Evolutionary conservation across 768 basidiomycete species (phyloP), one percentile per base, ranked within the genome.

Genomic region (Auricularia heimuer): DNA sequence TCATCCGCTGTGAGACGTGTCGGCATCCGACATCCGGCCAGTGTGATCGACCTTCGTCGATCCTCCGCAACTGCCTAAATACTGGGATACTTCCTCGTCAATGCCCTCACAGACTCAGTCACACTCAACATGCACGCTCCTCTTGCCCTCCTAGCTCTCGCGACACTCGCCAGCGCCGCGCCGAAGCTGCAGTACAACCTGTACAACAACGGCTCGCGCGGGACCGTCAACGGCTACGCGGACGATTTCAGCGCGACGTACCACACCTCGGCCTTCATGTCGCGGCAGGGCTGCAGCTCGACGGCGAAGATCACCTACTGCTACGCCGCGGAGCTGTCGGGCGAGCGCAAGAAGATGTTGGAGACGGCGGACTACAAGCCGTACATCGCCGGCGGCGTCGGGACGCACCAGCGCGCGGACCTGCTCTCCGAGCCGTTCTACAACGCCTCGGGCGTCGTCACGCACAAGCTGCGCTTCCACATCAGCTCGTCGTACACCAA

Each of bases 391-490:
- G 54, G 54, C 18, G 54, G 54, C 54, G 54, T 54, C 29, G 54
- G 54, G 3, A 54, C 54, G 18, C 54, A 29, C 54, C 54, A 54
- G 29, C 54, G 54, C 54, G 54, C 54, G 54, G 6, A n/a, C 54
- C 54, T 54, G 54, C 54, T 54, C 29, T 54, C 54, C 7, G 11
- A 54, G 54, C 54, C n/a, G n/a, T 54, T 12, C 29, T 7, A n/a
- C 7, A 54, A 7, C 54, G 39, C 8, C 39, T 42, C 39, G 8
- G 39, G 39, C 39, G 54, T 54, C 54, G 18, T 54, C 54, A 54
- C 54, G n/a, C 54, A 54, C 54, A 54, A 54, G 54, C 54, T 54
- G 18, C 54, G 54, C 54, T 54, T 54, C 54, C 54, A 54, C 54
- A 54, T 54, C 54, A 11, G 11, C 11, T 12, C 54, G 29, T 1